Conservation (phyloP, 768 basidiomycete genomes). For the Lyophyllum semitale region DNA sequence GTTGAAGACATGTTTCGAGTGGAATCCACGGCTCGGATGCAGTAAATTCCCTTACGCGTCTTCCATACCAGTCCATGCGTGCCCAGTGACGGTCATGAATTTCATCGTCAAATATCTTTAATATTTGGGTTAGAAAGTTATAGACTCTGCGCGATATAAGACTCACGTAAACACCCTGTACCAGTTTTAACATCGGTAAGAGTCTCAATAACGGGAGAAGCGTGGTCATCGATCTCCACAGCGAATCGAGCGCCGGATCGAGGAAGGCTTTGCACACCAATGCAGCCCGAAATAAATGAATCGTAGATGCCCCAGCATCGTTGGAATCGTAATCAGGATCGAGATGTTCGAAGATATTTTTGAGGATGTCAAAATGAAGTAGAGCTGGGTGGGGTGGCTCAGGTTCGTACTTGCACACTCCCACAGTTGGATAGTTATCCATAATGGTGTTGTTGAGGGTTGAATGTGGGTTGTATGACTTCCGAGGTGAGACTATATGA, state of each 20-base stretch:
- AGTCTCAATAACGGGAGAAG: background rate
- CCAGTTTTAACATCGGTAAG: background rate
- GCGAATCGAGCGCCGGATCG: background rate
- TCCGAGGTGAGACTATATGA: too few relatives aligned
- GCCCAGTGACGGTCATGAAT: too few relatives aligned
- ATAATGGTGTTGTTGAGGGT: too few relatives aligned
- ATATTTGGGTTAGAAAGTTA: too few relatives aligned
- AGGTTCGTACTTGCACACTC: too few relatives aligned
- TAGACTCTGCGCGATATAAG: too few relatives aligned
- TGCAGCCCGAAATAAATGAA: background rate
- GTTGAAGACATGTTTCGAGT: background rate
- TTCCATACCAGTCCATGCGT: background rate
- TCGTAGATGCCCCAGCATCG: background rate
- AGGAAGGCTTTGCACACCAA: background rate
- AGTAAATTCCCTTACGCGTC: background rate
- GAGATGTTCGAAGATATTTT: background rate
- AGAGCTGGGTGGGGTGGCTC: background rate
- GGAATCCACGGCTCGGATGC: background rate
- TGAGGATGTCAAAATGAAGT: background rate
- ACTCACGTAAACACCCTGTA: conserved; percentile 1
- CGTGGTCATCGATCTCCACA: background rate
- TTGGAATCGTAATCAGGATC: background rate
- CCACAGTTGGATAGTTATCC: too few relatives aligned
- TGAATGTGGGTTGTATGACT: too few relatives aligned
- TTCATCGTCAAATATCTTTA: too few relatives aligned